These are phyloP conservation scores for Anethum foeniculum DNA, from an alignment of 140 eudicot genomes.

Conservation along the genomic window DNA sequence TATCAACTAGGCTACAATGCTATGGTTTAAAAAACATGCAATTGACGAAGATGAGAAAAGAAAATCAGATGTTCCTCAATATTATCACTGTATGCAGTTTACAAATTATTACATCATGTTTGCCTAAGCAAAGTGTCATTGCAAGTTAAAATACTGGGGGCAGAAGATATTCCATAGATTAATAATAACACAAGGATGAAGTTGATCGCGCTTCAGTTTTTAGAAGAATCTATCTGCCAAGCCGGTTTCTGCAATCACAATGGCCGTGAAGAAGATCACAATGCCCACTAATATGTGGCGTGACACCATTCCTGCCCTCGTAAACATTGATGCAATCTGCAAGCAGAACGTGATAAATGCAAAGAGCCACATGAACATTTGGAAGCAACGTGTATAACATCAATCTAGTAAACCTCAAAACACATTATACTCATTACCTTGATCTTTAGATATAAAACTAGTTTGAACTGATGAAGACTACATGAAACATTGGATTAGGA, in stretches of 20 bases:
- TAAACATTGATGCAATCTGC: conserved; percentile 34
- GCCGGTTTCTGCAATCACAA: conserved; percentile 46
- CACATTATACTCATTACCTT: background rate
- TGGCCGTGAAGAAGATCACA: conserved; percentile 40
- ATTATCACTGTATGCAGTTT: background rate
- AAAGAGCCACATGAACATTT: conserved; percentile 27
- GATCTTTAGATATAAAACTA: background rate
- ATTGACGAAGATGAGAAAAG: background rate
- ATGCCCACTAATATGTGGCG: conserved; percentile 53
- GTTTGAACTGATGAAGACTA: background rate
- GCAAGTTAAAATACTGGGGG: conserved; percentile 9
- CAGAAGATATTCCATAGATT: conserved; percentile 37
- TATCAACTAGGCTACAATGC: background rate
- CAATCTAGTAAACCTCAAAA: background rate
- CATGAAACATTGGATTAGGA: background rate
- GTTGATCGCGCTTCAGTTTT: conserved; percentile 47
- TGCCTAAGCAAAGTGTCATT: too few relatives aligned
- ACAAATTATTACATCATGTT: too few relatives aligned
- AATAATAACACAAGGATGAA: conserved; percentile 50
- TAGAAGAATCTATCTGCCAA: conserved; percentile 38
- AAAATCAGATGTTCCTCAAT: background rate
- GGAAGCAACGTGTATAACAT: background rate
- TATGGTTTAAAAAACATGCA: background rate
- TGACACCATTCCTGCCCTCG: conserved; percentile 49
- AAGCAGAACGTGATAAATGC: conserved; percentile 34